Base-by-base conservation (phyloP, 2,329 filamentous ascomycete species). In the Apiospora rasikravindrae region DNA sequence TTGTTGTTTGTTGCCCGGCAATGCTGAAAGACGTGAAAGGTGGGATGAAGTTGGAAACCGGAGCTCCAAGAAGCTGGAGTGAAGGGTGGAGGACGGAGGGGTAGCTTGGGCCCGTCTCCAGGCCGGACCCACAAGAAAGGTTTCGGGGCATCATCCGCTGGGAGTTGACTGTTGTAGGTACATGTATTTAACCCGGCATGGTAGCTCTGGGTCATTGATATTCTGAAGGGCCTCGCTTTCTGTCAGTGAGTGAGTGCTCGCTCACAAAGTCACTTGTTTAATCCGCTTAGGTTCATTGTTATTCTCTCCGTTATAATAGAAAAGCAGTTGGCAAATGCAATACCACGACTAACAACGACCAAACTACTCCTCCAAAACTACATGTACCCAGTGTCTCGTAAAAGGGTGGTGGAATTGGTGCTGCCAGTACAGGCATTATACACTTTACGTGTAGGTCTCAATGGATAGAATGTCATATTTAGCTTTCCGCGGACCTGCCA, bases 21-120 rank as follows among this genome's bases (percentile, higher is more conserved):
- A 61, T 8, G 53, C 16, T 16, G 26, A 33, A 47, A 16, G 37
- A 29, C 33, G 67, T 26, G 29, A 14, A 19, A 45, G 7, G 67
- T 45, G 67, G 42, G 67, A 69, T 45, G 67, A 69, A 37, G 57
- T 64, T 64, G 57, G 22, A 64, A 14, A 40, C 57, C 33, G 53
- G 33, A 64, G 57, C 57, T 40, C 57, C 53, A 11, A 61, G 53
- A 19, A 61, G 53, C 29, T 61, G 29, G 0, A 10, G 19, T 61
- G 29, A 22, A 64, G 57, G 33, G 19, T 29, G 13, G 24, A 29
- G 11, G 26, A 5, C n/a, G 57, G 57, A 64, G 57, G 57, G 57
- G 57, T 64, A 64, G 33, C 57, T 40, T 22, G 19, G 24, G 29
- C 33, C 29, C 29, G 53, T 61, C 40, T 64, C 19, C 29, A 37